These are phyloP conservation scores for Babesia bigemina DNA, from an alignment of 169 alveolate genomes.

Conservation along the genomic window DNA sequence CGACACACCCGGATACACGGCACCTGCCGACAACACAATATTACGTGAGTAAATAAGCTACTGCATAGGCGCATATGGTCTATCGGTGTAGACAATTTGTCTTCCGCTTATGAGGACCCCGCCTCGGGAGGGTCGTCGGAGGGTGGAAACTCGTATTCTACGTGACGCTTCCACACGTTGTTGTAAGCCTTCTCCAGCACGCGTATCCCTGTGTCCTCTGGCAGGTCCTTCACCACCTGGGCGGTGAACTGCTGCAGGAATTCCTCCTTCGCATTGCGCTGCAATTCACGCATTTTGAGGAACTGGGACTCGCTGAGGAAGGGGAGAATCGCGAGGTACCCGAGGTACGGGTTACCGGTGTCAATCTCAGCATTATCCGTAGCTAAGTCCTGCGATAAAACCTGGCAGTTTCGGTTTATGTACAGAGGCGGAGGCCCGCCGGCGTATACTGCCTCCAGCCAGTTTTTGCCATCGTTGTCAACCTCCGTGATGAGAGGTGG, in stretches of 20 bases:
- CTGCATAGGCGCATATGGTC: no score
- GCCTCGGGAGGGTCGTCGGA: background rate
- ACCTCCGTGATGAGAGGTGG: slow-evolving; percentile 3
- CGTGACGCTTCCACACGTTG: slow-evolving; percentile 54
- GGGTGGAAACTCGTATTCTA: slow-evolving; percentile 35
- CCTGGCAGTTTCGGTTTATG: slow-evolving; percentile 8
- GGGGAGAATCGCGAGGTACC: slow-evolving; percentile 75
- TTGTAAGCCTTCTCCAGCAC: slow-evolving; percentile 49
- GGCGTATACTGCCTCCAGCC: slow-evolving; percentile 61
- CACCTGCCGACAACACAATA: no score
- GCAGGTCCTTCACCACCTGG: slow-evolving; percentile 16
- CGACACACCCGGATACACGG: no score
- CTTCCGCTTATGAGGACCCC: no score
- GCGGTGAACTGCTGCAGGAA: slow-evolving; percentile 36
- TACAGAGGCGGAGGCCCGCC: slow-evolving; percentile 57
- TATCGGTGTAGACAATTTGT: no score
- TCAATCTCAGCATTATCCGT: slow-evolving; percentile 39
- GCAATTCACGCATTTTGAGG: slow-evolving; percentile 38
- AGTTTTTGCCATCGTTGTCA: slow-evolving; percentile 16
- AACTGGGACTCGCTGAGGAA: slow-evolving; percentile 69
- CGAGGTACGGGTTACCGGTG: slow-evolving; percentile 69
- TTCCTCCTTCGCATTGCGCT: slow-evolving; percentile 47
- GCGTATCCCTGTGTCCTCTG: slow-evolving; percentile 36
- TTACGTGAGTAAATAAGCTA: no score
- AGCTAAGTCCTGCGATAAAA: slow-evolving; percentile 7